These are phyloP conservation scores for Mycena galopus DNA, from an alignment of 768 basidiomycete genomes.

Conservation along the genomic window DNA sequence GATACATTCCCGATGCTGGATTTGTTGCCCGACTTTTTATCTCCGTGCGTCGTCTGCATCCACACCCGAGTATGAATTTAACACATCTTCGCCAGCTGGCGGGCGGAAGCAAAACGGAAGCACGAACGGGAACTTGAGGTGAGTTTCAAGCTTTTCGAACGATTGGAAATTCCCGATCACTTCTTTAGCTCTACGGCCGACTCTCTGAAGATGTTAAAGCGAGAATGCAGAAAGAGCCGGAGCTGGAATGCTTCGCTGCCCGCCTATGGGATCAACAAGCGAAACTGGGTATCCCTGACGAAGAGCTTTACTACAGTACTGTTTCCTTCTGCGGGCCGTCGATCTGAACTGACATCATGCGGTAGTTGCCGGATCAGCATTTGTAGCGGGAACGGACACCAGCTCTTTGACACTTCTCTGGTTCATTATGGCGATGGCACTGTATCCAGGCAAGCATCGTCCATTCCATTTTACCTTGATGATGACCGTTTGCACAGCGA, in stretches of 20 bases:
- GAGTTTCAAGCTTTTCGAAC: too few relatives aligned
- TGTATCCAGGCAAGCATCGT: neutral
- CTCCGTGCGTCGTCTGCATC: too few relatives aligned
- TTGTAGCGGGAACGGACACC: slow-evolving; percentile 5
- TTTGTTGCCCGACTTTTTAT: neutral
- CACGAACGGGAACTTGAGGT: neutral
- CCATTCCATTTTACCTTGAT: too few relatives aligned
- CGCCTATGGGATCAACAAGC: slow-evolving; percentile 14
- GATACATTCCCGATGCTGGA: neutral
- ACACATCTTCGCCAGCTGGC: neutral
- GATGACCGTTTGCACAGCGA: neutral
- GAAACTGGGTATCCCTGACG: neutral
- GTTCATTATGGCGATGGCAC: neutral
- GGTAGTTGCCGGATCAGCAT: slow-evolving; percentile 1
- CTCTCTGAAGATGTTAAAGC: neutral
- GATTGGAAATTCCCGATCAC: too few relatives aligned
- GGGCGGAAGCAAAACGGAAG: neutral
- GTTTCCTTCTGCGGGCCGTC: too few relatives aligned
- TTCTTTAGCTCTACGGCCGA: neutral
- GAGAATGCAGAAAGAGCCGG: neutral
- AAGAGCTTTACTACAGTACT: slow-evolving; percentile 3
- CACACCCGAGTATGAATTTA: too few relatives aligned
- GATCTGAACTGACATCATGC: neutral
- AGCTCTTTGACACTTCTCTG: slow-evolving; percentile 1
- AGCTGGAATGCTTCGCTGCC: slow-evolving; percentile 1